Evolutionary conservation across 2,329 filamentous ascomycete species (phyloP), one percentile per base, ranked within the genome.

Genomic region (Pestalotiopsis sp.): DNA sequence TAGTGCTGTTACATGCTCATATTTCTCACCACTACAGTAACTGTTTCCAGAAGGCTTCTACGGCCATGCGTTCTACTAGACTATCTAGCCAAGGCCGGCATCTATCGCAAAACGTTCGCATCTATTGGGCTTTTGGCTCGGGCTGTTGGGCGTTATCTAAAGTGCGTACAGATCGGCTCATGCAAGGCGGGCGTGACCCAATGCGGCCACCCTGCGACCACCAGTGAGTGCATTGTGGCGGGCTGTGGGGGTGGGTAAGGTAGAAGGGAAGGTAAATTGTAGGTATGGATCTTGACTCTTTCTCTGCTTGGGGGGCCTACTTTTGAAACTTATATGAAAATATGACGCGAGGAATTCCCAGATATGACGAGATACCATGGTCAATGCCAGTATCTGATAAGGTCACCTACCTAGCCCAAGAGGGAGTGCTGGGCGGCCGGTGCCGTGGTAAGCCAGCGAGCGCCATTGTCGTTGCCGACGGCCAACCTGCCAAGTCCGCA

Each of bases 171-270:
- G 22, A 44, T 39, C 60, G 38, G 60, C 22, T n/a, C 26, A 61
- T 61, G 58, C 58, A n/a, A 39, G 26, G 58, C 26, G 30, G 30
- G 10, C 55, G 11, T 17, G 20, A 22, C 24, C 39, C 17, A 35
- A 44, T 63, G 60, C 60, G 60, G 39, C 60, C 60, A 52, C 24
- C n/a, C 39, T 63, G 60, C 60, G 60, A 48, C 60, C 60, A 20
- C 58, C 26, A 10, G 20, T 30, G 58, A 35, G 60, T n/a, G 30
- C 59, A 63, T 63, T 20, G 44, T 20, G 44, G 44, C 17, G 30
- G 30, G 6, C 30, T 35, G 6, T 35, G 30, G 30, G 30, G 30
- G 30, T 35, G 7, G 30, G 30, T 35, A 35, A 35, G 30, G 30
- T 35, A 35, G 30, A 35, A 35, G 7, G 30, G 30, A 35, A 35